Evolutionary conservation across 495 filamentous ascomycete species (phyloP), one percentile per base, ranked within the genome.

Genomic region (Penicillium macrosclerotiorum): DNA sequence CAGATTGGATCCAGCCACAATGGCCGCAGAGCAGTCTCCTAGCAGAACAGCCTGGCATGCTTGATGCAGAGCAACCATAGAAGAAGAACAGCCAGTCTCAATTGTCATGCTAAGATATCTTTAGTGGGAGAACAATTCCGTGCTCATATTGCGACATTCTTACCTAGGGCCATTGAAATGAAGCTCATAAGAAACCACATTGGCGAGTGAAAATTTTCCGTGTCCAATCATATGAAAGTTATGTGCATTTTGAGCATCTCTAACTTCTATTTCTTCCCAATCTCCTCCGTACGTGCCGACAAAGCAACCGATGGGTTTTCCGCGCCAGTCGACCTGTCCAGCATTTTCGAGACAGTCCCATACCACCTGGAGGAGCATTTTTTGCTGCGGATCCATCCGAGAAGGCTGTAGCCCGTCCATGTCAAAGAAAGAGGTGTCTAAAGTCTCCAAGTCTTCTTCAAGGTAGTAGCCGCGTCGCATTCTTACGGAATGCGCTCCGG

Each of bases 301-400:
- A 38, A 37, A 50, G 24, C 47, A 50, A 11, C 47, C 47, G 20
- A 50, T 26, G 5, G 27, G 13, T 13, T 37, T 43, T 8, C 47
- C 47, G 5, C 14, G 30, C 46, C 37, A 42, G 41, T 60, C 41
- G 3, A 53, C 52, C 45, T 73, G 69, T 3, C 80, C 79, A 0
- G 69, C 66, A 27, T 61, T 63, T 37, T 72, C 68, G 3, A 72
- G 33, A 18, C 54, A 54, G 26, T 72, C 67, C 18, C 40, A 51
- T 0, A 71, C 59, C 2, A 73, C 67, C 45, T 85, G 79, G 0
- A 84, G 64, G 0, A 85, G 55, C 16, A 75, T 57, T 0, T 80
- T 55, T 41, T 83, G 79, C 23, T 80, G 74, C 0, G 82, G 82
- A 44, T 84, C 80, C 62, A 81, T 71, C 1, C 47, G 49, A 46